Evolutionary conservation across 2,329 filamentous ascomycete genomes (phyloP), one percentile per base, ranked within the genome.

Genomic region (Alternaria sp.): DNA sequence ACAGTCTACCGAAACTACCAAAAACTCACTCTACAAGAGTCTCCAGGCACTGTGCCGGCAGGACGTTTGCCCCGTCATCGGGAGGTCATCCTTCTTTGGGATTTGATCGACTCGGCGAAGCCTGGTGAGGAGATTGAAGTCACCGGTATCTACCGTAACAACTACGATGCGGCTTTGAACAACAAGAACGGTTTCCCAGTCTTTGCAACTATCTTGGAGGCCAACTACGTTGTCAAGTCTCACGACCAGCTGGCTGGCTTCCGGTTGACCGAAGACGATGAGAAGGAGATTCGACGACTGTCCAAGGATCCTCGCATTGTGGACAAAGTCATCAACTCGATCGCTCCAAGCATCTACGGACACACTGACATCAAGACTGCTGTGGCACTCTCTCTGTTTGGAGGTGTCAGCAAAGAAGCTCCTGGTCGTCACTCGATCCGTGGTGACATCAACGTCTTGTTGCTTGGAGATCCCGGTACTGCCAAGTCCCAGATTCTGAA

Each of bases 1-100:
- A 99, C 96, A 0, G 92, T 99, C 15, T 99, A 99, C 83, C 92
- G 96, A 67, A 99, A 99, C 81, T 99, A 97, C 82, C 96, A 99
- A 80, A 99, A 97, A 78, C 85, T 99, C 72, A 99, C 96, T 0
- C 87, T 99, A 12, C 96, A 99, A 77, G 96, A 99, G 80, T 97
- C 96, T 0, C 96, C 96, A 5, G 96, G 96, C 58, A 98, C 96
- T 7, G 96, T 99, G 4, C 96, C 96, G 5, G 94, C 96, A 37
- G 96, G 96, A 75, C 94, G 96, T 80, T 87, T 99, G 50, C 96
- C 96, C 4, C 91, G 96, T 58, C 92, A 96, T 76, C 89, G 96
- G 57, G 96, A 99, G 78, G 95, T 99, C 41, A 94, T 99, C 67
- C 87, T 99, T 12, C 88, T 99, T 3, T 98, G 96, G 89, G 96